These are phyloP conservation scores for Rhodotorula mucilaginosa DNA, from an alignment of 1,284 basidiomycete genomes.

Conservation along the genomic window DNA sequence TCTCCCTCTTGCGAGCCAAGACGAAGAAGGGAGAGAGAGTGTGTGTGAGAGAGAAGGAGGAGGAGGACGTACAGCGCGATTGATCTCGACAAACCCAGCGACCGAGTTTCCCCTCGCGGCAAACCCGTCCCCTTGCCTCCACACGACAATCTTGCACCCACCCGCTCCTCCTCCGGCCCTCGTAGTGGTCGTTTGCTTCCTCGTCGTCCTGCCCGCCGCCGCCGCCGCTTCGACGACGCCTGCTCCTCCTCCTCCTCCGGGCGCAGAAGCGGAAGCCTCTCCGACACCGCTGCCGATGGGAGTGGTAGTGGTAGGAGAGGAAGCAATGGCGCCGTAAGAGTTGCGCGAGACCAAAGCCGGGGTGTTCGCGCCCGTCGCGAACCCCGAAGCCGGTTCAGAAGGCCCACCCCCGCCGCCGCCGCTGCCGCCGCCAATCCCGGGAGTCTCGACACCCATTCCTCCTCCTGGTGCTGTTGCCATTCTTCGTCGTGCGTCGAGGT, in stretches of 20 bases:
- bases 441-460: too few species aligned
- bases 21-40: not conserved
- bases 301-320: too few species aligned
- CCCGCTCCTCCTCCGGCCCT: constrained; percentile 21
- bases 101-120: constrained; percentile 40
- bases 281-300: too few species aligned
- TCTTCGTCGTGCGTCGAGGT: too few species aligned
- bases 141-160: constrained; percentile 38
- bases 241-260: too few species aligned
- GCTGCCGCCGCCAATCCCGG: too few species aligned
- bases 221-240: not conserved
- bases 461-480: too few species aligned
- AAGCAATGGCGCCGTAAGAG: constrained; percentile 3
- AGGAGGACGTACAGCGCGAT: constrained; percentile 32
- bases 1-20: not conserved
- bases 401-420: too few species aligned
- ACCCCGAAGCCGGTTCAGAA: constrained; percentile 10
- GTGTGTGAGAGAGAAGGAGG: not conserved
- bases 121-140: constrained; percentile 38
- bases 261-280: too few species aligned
- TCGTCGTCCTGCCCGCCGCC: not conserved
- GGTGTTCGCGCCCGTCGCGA: constrained; percentile 34
- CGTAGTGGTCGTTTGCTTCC: not conserved
- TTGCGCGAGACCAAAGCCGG: constrained; percentile 23
- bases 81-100: constrained; percentile 38